These are phyloP conservation scores for Tremella mesenterica DNA, from an alignment of 768 basidiomycete genomes.

Conservation along the genomic window DNA sequence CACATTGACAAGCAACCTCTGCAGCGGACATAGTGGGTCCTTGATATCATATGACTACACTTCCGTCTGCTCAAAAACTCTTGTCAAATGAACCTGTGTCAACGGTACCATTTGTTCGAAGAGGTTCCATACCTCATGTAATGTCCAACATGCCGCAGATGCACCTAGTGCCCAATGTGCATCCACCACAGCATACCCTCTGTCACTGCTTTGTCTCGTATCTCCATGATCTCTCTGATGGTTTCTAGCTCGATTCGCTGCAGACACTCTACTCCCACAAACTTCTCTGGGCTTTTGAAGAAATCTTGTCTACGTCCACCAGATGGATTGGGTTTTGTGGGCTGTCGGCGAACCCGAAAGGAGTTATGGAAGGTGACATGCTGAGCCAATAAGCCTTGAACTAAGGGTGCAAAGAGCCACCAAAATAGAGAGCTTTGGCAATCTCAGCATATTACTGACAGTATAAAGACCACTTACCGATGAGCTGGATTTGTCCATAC, in stretches of 20 bases:
- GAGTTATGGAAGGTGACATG: not conserved
- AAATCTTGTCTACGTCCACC: not conserved
- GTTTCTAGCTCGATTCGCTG: not conserved
- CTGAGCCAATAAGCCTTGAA: not conserved
- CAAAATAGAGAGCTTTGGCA: not conserved
- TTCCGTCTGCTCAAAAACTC: not conserved
- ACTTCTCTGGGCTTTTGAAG: not conserved
- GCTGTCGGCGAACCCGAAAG: not conserved
- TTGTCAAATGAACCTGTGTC: not conserved
- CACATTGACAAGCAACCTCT: no score
- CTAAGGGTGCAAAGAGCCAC: constrained; percentile 3
- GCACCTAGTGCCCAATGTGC: not conserved
- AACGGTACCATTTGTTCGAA: not conserved
- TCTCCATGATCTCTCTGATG: not conserved
- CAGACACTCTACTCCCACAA: not conserved
- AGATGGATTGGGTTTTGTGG: not conserved
- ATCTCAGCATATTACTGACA: not conserved
- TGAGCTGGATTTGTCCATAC: not conserved
- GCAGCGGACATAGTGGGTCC: no score
- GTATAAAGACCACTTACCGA: not conserved
- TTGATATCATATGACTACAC: no score
- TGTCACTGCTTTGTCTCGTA: not conserved
- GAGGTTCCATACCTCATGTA: not conserved
- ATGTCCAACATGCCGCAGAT: not conserved
- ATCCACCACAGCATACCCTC: not conserved